phyloP scores from a whole-genome alignment of 768 basidiomycete species.

The Boletus rex-veris region DNA sequence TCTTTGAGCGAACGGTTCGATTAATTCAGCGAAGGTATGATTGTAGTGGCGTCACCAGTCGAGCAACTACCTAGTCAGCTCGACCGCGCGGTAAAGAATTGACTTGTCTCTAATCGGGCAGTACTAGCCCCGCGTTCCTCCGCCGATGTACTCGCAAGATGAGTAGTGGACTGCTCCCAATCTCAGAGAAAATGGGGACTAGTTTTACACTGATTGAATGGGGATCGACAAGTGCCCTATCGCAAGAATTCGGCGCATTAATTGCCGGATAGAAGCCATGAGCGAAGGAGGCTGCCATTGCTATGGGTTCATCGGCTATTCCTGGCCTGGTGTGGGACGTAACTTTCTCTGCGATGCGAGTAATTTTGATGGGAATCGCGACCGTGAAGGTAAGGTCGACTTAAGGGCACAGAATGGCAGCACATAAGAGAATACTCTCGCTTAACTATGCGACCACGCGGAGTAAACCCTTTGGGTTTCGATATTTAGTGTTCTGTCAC shows the following conservation, averaged over 20 bases:
- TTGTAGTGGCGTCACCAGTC: not conserved
- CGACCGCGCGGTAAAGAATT: not conserved
- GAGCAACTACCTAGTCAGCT: not conserved
- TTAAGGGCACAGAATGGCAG: not conserved
- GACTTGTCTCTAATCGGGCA: not conserved
- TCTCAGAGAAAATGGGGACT: conserved; percentile 2
- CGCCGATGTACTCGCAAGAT: conserved; percentile 1
- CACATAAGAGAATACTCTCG: not conserved
- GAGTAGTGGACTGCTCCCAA: conserved; percentile 1
- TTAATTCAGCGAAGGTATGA: not conserved
- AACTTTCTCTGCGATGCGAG: not conserved
- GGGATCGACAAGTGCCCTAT: not conserved
- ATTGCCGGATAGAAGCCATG: not conserved
- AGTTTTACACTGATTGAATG: conserved; percentile 5
- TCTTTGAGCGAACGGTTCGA: not conserved
- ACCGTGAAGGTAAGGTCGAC: not conserved
- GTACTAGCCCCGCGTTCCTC: not conserved
- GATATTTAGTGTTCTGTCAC: not conserved
- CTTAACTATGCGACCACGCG: conserved; percentile 1
- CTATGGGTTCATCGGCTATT: not conserved
- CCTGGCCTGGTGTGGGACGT: not conserved
- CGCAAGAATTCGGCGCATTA: not conserved
- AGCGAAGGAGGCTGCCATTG: not conserved
- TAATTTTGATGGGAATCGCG: conserved; percentile 5
- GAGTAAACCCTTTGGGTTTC: not conserved